These are phyloP conservation scores for Serendipita sp. DNA, from an alignment of 768 basidiomycete genomes.

Conservation along the genomic window DNA sequence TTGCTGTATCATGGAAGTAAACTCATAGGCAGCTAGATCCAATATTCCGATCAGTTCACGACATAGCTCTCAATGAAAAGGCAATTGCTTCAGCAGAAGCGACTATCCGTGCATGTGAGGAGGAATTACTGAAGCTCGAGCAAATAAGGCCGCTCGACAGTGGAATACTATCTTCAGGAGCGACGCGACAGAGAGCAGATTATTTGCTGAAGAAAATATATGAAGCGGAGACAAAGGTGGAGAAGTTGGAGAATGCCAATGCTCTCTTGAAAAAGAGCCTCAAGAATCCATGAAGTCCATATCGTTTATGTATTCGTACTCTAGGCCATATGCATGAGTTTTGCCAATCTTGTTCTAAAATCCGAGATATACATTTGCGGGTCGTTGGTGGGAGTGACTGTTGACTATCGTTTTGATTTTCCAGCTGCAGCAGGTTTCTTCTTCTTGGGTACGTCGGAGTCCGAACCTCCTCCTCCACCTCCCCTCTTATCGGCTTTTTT, in stretches of 20 bases:
- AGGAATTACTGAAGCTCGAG: constrained; percentile 52
- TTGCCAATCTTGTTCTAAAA: neutral
- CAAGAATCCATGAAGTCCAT: neutral
- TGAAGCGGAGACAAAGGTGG: constrained; percentile 48
- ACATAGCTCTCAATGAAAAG: constrained; percentile 64
- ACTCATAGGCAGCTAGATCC: constrained; percentile 32
- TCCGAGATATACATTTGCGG: neutral
- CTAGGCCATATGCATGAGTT: neutral
- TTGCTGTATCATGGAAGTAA: neutral
- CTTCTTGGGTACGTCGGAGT: constrained; percentile 23
- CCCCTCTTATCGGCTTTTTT: constrained; percentile 22
- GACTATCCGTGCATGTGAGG: constrained; percentile 54
- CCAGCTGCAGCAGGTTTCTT: constrained; percentile 15
- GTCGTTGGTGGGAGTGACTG: neutral
- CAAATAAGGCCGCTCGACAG: constrained; percentile 26
- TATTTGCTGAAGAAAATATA: constrained; percentile 65
- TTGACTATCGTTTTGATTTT: neutral
- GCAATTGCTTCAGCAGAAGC: constrained; percentile 37
- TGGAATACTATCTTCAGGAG: constrained; percentile 30
- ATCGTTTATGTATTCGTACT: neutral
- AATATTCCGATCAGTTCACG: constrained; percentile 65
- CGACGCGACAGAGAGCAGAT: constrained; percentile 40
- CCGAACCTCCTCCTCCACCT: constrained; percentile 18
- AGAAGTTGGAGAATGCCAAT: constrained; percentile 55
- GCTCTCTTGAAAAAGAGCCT: constrained; percentile 36